Evolutionary conservation across 176 grass and related monocot genomes (phyloP).

Genomic region (Eleusine coracana): DNA sequence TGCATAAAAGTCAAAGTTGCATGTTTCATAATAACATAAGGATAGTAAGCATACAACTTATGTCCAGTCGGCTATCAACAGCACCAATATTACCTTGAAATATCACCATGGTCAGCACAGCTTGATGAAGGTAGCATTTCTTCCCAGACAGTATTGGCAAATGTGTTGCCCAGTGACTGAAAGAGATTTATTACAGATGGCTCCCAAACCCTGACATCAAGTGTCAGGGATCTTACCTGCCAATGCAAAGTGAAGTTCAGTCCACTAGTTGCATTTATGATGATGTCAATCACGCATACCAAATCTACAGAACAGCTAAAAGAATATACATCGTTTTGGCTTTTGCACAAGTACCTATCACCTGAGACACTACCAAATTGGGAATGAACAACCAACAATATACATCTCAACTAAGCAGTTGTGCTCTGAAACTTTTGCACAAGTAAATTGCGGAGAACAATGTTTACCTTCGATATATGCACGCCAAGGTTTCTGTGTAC

Average conservation of each 20-base stretch:
- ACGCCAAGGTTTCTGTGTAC: conserved; percentile 99
- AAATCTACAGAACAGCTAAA: conserved; percentile 4
- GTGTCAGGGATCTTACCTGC: conserved; percentile 97
- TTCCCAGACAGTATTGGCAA: conserved; percentile 95
- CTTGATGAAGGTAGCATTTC: conserved; percentile 60
- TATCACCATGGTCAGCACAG: conserved; percentile 54
- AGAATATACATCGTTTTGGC: background rate
- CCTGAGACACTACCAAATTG: conserved; percentile 1
- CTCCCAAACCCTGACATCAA: conserved; percentile 99
- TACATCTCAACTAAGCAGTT: conserved; percentile 1
- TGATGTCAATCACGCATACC: background rate
- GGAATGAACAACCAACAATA: background rate
- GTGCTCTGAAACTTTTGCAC: background rate
- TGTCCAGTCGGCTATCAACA: conserved; percentile 16
- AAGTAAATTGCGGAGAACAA: conserved; percentile 9
- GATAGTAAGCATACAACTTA: conserved; percentile 13
- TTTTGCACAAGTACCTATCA: conserved; percentile 9
- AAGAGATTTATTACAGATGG: conserved; percentile 96
- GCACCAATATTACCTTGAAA: conserved; percentile 59
- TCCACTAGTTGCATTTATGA: conserved; percentile 16
- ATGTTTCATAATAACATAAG: conserved; percentile 37
- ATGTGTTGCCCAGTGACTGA: conserved; percentile 90
- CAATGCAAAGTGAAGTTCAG: conserved; percentile 43
- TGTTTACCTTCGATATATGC: conserved; percentile 96
- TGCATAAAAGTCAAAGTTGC: conserved; percentile 49